Conservation (phyloP, 208 protist species). For the Leishmania lainsoni region DNA sequence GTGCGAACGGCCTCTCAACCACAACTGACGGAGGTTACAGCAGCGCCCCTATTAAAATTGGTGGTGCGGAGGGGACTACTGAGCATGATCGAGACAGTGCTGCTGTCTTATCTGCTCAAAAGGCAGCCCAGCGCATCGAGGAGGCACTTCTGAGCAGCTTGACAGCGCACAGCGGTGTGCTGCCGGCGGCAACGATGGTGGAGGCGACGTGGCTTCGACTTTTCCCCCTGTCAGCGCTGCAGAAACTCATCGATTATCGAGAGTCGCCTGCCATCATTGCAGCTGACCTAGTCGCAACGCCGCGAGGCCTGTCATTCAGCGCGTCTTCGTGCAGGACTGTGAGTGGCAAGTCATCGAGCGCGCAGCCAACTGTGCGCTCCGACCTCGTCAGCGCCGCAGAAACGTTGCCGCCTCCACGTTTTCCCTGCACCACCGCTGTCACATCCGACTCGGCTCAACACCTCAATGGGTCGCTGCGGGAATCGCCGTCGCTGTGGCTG, state of each 20-base stretch:
- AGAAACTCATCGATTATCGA: background rate
- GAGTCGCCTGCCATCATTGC: background rate
- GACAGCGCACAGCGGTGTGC: background rate
- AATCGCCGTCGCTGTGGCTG: slow-evolving; percentile 14
- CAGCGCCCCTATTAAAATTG: background rate
- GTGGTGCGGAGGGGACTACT: background rate
- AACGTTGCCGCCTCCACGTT: background rate
- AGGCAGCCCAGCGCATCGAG: slow-evolving; percentile 6
- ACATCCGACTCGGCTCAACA: background rate
- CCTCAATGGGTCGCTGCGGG: slow-evolving; percentile 9
- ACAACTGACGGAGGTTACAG: too few species aligned
- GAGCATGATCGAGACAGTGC: background rate
- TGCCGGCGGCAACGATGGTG: slow-evolving; percentile 19
- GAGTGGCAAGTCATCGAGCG: background rate
- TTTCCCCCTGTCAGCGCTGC: slow-evolving; percentile 4
- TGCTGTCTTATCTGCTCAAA: background rate
- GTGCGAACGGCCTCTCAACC: background rate
- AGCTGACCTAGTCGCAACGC: background rate
- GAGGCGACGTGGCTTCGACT: slow-evolving; percentile 33
- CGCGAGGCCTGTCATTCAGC: background rate
- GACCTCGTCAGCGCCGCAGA: too few species aligned
- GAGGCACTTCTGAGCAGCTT: slow-evolving; percentile 21
- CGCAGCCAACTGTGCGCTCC: background rate
- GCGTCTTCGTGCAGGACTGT: background rate
- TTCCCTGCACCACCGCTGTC: background rate